A percentile compares a stretch with the other conserved stretches of the same genome.
Evolutionary conservation across 495 filamentous ascomycete species (phyloP).

Genomic region (Copromyces sp.): DNA sequence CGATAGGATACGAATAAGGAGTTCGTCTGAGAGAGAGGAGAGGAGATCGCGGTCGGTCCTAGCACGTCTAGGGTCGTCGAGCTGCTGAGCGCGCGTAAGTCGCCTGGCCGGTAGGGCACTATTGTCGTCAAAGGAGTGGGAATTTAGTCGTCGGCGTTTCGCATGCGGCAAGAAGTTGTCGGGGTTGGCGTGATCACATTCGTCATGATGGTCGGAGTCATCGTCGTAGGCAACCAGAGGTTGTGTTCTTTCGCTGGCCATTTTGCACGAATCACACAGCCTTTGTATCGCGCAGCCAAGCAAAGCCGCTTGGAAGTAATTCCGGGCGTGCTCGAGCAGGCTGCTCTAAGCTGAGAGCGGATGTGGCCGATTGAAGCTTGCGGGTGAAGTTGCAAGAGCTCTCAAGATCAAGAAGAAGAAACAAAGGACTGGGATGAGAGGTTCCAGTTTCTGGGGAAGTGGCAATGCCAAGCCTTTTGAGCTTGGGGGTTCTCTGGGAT

Average conservation of each 20-base stretch:
- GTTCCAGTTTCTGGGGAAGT: neutral
- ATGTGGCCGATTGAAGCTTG: neutral
- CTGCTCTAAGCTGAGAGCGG: neutral
- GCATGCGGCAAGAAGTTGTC: neutral
- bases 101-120: neutral
- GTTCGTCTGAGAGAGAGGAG: constrained; percentile 70
- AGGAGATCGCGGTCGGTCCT: constrained; percentile 25
- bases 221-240: neutral
- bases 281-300: neutral
- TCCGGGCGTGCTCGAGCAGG: neutral
- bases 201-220: neutral
- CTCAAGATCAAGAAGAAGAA: neutral
- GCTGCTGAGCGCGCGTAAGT: neutral
- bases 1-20: constrained; percentile 76
- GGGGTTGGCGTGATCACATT: neutral
- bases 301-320: neutral
- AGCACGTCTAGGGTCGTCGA: neutral
- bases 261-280: neutral
- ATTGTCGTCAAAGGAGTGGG: neutral
- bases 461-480: neutral
- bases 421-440: neutral
- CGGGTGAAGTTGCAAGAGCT: neutral
- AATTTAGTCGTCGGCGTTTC: neutral
- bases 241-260: neutral
- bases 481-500: neutral